A percentile compares a stretch with the other conserved stretches of the same genome.
These are phyloP conservation scores for Camellia lanceoleosa DNA, from an alignment of 148 eudicot species.

Conservation along the genomic window DNA sequence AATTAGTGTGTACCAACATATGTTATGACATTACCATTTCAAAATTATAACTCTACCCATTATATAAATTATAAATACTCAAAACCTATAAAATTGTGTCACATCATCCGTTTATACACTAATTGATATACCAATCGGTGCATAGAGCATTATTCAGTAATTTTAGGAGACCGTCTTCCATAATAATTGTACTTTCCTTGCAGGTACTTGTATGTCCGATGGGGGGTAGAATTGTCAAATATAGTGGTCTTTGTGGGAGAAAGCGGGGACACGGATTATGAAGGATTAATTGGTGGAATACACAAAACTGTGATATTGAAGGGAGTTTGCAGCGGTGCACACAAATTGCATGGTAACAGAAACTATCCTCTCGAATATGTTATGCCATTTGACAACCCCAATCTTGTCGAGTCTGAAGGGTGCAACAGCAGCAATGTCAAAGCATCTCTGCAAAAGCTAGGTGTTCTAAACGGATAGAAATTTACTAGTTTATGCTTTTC, in stretches of 20 bases:
- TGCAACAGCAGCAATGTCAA: conserved; percentile 24
- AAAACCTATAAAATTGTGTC: no score
- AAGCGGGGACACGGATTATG: conserved; percentile 45
- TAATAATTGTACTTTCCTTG: background rate
- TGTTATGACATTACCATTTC: no score
- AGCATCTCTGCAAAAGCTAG: conserved; percentile 25
- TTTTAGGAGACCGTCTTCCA: background rate
- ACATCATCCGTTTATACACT: no score
- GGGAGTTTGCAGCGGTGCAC: conserved; percentile 22
- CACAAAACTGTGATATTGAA: conserved; percentile 44
- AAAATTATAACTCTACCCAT: no score
- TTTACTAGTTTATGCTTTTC: conserved; percentile 6
- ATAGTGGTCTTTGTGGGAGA: conserved; percentile 44
- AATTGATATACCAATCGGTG: no score
- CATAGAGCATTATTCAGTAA: no score
- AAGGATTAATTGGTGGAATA: conserved; percentile 41
- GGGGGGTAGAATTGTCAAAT: conserved; percentile 35
- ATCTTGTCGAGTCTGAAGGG: conserved; percentile 21
- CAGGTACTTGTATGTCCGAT: conserved; percentile 36
- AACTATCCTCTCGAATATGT: conserved; percentile 43
- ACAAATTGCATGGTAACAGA: conserved; percentile 26
- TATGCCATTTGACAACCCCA: conserved; percentile 21
- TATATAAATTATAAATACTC: no score
- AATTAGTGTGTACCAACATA: no score
- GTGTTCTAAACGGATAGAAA: conserved; percentile 20